Evolutionary conservation across 208 protist genomes (phyloP), one percentile per base, ranked within the genome.

Genomic region (Eutreptiella sp.): DNA sequence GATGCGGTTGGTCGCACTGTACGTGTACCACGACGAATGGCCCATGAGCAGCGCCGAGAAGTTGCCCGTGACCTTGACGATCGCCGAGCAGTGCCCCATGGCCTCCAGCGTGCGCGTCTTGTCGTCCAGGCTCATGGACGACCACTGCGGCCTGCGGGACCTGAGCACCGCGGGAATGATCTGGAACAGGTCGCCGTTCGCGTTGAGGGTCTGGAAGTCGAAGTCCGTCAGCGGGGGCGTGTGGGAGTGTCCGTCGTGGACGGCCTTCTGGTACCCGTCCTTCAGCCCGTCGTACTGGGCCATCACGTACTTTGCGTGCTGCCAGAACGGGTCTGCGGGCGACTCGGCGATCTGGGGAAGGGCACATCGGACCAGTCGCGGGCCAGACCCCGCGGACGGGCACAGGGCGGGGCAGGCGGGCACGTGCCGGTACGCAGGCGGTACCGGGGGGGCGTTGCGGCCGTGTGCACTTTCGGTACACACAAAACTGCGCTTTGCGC

Each of bases 11-110:
- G 68, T 75, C n/a, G 36, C 34, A 32, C 24, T 39, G 47, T 74
- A 79, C 27, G n/a, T 33, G 36, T 62, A 53, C 63, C 65, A 76
- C 24, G 68, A 62, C 9, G 53, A 14, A 26, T 79, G 73, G 19
- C 73, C 73, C 36, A 65, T 47, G 35, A 76, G 76, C 14, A 79
- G 36, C 14, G 67, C 50, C 11, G n/a, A 21, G 27, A 67, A 69
- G 41, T 79, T 55, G 21, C 32, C 32, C 4, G 58, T 68, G 34
- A 79, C 31, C 31, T 74, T 75, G 34, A 79, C 60, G 3, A 79
- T 26, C 3, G 48, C 64, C 5, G 38, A 64, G 57, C 73, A 79
- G n/a, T 78, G 46, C 16, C 50, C 23, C 27, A 46, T 53, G 1
- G 32, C 21, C 16, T 7, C 3, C 16, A 65, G 31, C 14, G 27